Base-by-base conservation (phyloP, 306 rosid species). In the Aeschynomene evenia region DNA sequence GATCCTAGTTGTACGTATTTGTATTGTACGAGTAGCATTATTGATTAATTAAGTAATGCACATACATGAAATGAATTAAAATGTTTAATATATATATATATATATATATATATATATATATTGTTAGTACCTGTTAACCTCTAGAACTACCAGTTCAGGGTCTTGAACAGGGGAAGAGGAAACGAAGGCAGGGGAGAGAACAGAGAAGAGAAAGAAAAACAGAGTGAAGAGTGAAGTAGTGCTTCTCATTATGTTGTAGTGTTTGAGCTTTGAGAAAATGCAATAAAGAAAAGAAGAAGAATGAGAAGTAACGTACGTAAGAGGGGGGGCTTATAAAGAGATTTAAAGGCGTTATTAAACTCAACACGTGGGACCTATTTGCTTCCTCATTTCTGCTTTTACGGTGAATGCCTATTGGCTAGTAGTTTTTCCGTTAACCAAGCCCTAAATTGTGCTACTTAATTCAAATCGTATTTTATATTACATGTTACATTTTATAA, bases 121-220 rank as follows among this genome's bases (percentile, higher is more conserved):
- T n/a, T n/a, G n/a, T n/a, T n/a, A n/a, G n/a, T 94, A 94, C 98
- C 95, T 85, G 77, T 94, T 92, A 21, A 88, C 96, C 39, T 88
- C 89, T 53, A 85, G 73, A 1, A 83, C 89, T 3, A 87, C 87
- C 7, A 66, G 48, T 39, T 94, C 87, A 24, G 97, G 96, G 73
- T 94, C 77, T 9, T 68, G 88, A 26, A 77, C 59, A 5, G 73
- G 68, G 11, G 84, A 74, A n/a, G 91, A 83, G 78, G 78, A 78
- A 77, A 83, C 74, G 79, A 82, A 75, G 63, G 73, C 9, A 66
- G 83, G 75, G 34, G 66, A 52, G 51, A 74, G 66, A 75, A 87
- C 70, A 75, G 71, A 75, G 74, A 74, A 69, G 88, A 88, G 53
- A n/a, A 81, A 50, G 63, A 85, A 60, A 79, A 70, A 40, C 34